Base-by-base conservation (phyloP, 306 rosid species). In the Hippophae gyantsensis region DNA sequence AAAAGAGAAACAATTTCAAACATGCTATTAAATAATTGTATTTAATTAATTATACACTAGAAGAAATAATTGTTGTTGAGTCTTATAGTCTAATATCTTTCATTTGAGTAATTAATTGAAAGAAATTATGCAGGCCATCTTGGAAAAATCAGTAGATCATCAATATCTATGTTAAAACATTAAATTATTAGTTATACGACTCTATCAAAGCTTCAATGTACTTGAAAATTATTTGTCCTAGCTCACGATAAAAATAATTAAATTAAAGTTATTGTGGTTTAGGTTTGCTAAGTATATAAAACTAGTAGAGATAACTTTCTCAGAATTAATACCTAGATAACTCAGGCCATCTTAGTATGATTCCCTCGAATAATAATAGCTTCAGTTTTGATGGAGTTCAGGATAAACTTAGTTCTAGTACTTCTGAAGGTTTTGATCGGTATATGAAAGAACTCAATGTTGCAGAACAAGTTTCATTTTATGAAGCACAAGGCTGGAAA, bases 371-470 rank as follows among this genome's bases (percentile, higher is more conserved):
- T 11, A 72, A 32, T 32, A 32, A 32, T 32, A 32, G 68, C n/a
- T 70, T 69, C 38, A 67, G 47, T 14, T 64, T 69, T 48, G 57
- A 7, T 52, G 54, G 58, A 40, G 23, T 59, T 65, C 74, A 65
- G 48, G 83, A 76, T 47, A 74, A 69, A 57, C 8, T n/a, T 18
- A 42, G 80, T 52, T 70, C 74, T 42, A 67, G 38, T 32, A 32
- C 68, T 38, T 54, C 64, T 38, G 63, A 73, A 26, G 56, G 38
- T 42, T 71, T 49, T 54, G 58, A 78, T 32, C 38, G 38, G 74
- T 48, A 38, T 4, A 45, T 43, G 10, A 52, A 66, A 50, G 76
- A 63, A 56, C 14, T 64, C 6, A 57, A 62, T 48, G 47, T 43
- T 54, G 60, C 27, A 69, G 62, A 62, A 53, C 52, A 52, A 44